Evolutionary conservation across 768 basidiomycete genomes (phyloP), one percentile per base, ranked within the genome.

Genomic region (Mrakia gelida): DNA sequence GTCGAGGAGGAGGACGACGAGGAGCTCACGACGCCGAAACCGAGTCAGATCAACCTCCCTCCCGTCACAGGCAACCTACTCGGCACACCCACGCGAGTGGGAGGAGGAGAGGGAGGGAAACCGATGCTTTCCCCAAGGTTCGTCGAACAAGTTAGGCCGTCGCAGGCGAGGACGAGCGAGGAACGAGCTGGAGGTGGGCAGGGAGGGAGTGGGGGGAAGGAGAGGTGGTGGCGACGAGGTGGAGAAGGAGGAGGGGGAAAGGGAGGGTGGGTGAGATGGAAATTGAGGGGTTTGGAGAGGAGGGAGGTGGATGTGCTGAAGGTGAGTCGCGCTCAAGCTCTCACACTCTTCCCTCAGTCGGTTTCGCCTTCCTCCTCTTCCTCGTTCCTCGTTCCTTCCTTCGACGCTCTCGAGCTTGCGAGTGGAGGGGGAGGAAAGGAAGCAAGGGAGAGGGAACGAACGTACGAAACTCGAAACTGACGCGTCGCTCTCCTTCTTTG

Each of bases 401-500:
- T 8, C 38, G 8, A 3, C 8, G 38, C 38, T 38, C 38, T 8
- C 38, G 38, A 38, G 8, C 3, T 3, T 3, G 38, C 11, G 45
- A 45, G 45, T 45, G 2, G 45, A 45, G 45, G 15, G 7, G 15
- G 11, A 10, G 15, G 49, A 16, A 7, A 52, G 49, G 49, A 7
- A 52, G 18, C 3, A 9, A 41, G 77, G 38, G 32, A 56, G 62
- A 13, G 18, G 45, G 23, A 63, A 52, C n/a, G 28, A 23, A 73
- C 43, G 71, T 3, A 38, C 38, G 4, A 8, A 38, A 38, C 38
- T 74, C n/a, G 34, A 65, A 28, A 54, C 23, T 49, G 54, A 43
- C 54, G 63, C 30, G 18, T 32, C 63, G 63, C 3, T 68, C 38
- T 76, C 92, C 82, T 89, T 97, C 96, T 18, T 18, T 65, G 7